These are phyloP conservation scores for Saccharum spontaneum DNA, from an alignment of 176 grass and related monocot species.

Conservation along the genomic window DNA sequence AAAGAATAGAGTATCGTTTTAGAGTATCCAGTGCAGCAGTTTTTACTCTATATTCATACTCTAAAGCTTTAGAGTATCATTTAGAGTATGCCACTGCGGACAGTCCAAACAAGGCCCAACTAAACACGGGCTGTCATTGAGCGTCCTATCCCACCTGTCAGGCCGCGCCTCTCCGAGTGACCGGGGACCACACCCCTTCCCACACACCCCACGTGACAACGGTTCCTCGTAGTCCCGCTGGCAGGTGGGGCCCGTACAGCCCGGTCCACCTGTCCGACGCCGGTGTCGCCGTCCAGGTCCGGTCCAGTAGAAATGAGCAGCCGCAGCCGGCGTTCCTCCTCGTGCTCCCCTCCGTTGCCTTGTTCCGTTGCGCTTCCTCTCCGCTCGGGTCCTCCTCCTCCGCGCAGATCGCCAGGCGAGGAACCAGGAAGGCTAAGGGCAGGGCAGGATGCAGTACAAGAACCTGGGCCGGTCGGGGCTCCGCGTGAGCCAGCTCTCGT, in stretches of 20 bases:
- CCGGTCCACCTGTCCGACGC: slow-evolving; percentile 38
- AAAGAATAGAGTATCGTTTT: too few species aligned
- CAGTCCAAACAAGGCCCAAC: too few species aligned
- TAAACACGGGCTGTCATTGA: background rate
- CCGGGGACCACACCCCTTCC: too few species aligned
- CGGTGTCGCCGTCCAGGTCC: background rate
- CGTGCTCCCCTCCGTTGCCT: background rate
- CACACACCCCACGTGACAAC: slow-evolving; percentile 3
- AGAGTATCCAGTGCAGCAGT: too few species aligned
- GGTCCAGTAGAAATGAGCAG: background rate
- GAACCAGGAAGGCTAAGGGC: too few species aligned
- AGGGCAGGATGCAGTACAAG: slow-evolving; percentile 86
- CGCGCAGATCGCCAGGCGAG: slow-evolving; percentile 2
- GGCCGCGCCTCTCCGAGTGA: too few species aligned
- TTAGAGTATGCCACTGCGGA: too few species aligned
- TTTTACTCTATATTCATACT: too few species aligned
- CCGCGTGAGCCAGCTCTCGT: slow-evolving; percentile 89
- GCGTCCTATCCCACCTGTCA: background rate
- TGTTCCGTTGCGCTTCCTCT: background rate
- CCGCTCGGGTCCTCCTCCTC: background rate
- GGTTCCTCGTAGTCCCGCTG: background rate
- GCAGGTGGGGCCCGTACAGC: background rate
- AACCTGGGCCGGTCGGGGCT: slow-evolving; percentile 92
- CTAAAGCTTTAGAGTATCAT: too few species aligned
- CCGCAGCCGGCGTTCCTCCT: background rate